A percentile compares a stretch with the other conserved stretches of the same genome.
phyloP scores from a whole-genome alignment of 768 basidiomycete genomes.

The Termitomyces titanicus region DNA sequence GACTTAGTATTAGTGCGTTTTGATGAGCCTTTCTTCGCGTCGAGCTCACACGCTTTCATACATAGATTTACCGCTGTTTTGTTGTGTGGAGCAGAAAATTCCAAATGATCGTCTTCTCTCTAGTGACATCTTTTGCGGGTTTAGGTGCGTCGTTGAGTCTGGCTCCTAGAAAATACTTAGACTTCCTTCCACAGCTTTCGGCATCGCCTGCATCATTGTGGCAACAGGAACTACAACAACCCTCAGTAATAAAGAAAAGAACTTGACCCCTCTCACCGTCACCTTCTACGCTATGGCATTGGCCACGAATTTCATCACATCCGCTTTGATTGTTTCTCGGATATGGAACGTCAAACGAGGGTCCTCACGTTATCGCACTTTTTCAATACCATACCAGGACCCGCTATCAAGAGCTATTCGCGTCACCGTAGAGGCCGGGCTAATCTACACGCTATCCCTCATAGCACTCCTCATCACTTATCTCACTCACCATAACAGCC shows the following conservation, averaged over 20 bases:
- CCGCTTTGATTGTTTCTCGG: slow-evolving; percentile 12
- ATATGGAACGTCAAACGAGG: slow-evolving; percentile 13
- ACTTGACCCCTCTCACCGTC: slow-evolving; percentile 5
- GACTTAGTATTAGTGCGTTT: slow-evolving; percentile 8
- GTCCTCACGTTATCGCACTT: slow-evolving; percentile 7
- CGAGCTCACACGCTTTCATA: neutral
- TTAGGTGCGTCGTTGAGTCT: neutral
- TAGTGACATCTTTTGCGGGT: slow-evolving; percentile 6
- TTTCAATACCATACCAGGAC: slow-evolving; percentile 1
- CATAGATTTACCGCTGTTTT: slow-evolving; percentile 15
- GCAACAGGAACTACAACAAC: neutral
- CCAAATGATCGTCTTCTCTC: neutral
- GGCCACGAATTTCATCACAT: slow-evolving; percentile 9
- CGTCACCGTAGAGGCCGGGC: slow-evolving; percentile 13
- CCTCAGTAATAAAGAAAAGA: neutral
- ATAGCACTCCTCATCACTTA: slow-evolving; percentile 12
- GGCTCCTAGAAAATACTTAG: neutral
- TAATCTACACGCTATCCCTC: slow-evolving; percentile 13
- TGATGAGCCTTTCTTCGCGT: neutral
- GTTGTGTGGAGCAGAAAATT: slow-evolving; percentile 7
- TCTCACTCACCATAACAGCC: slow-evolving; percentile 1
- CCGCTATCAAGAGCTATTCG: slow-evolving; percentile 13
- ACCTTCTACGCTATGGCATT: slow-evolving; percentile 11
- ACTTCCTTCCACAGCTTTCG: neutral
- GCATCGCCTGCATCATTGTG: slow-evolving; percentile 6